Conservation (phyloP, 176 grass and related monocot species). For the Canna indica region DNA sequence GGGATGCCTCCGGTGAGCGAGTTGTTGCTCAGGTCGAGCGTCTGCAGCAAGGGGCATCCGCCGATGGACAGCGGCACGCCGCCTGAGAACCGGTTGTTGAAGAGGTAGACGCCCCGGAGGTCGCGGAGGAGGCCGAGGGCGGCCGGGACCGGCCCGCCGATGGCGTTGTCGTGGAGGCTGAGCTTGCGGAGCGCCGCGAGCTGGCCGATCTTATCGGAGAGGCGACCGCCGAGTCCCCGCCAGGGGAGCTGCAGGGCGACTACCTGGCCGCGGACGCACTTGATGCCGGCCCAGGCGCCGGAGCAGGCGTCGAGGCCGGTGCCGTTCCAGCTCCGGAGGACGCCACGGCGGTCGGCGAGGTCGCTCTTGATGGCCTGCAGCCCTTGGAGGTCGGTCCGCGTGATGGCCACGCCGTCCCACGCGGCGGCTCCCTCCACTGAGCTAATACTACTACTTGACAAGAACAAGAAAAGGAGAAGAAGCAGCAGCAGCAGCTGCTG, state of each 20-base stretch:
- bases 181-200: conserved; percentile 64
- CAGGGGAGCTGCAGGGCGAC: conserved; percentile 82
- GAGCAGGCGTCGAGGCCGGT: conserved; percentile 87
- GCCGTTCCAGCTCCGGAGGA: conserved; percentile 81
- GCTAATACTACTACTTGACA: conserved; percentile 2
- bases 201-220: conserved; percentile 74
- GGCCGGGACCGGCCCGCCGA: conserved; percentile 54
- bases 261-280: conserved; percentile 64
- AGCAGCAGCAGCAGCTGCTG: background rate
- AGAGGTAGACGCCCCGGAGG: conserved; percentile 68
- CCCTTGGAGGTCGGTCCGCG: conserved; percentile 67
- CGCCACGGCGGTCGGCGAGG: conserved; percentile 46
- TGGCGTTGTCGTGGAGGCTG: conserved; percentile 82
- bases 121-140: conserved; percentile 55
- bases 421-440: background rate
- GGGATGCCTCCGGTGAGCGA: conserved; percentile 52
- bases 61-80: conserved; percentile 48
- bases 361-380: conserved; percentile 62
- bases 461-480: background rate
- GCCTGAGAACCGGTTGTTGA: conserved; percentile 88
- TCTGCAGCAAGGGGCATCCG: conserved; percentile 50
- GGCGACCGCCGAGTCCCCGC: conserved; percentile 53
- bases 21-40: conserved; percentile 85
- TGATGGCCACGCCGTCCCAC: conserved; percentile 62
- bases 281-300: conserved; percentile 72